phyloP scores from a whole-genome alignment of 495 filamentous ascomycete genomes.

The Aspergillus haitiensis region DNA sequence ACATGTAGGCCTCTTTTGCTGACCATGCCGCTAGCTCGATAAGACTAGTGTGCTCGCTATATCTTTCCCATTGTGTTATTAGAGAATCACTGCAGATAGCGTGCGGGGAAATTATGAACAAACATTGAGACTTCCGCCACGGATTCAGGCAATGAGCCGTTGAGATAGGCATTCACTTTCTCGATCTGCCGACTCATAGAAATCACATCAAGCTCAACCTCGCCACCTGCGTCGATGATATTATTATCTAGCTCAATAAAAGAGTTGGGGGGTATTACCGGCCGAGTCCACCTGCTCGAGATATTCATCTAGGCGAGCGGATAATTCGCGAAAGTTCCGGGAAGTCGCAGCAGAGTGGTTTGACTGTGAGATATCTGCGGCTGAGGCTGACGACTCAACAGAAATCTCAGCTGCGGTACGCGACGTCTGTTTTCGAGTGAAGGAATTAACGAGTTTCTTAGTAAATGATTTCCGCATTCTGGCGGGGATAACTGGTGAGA shows the following conservation, averaged over 20 bases:
- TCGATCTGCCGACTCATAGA: conserved; percentile 18
- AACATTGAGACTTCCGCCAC: conserved; percentile 1
- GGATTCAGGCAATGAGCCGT: conserved; percentile 9
- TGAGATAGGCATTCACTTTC: conserved; percentile 6
- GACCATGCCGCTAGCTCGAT: conserved; percentile 10
- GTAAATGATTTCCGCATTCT: conserved; percentile 7
- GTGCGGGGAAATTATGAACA: background rate
- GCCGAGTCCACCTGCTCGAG: background rate
- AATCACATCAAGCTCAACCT: conserved; percentile 13
- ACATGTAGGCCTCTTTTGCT: conserved; percentile 12
- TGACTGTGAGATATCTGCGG: conserved; percentile 11
- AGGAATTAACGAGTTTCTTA: conserved; percentile 4
- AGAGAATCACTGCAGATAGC: background rate
- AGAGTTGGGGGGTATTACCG: background rate
- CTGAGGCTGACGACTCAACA: conserved; percentile 12
- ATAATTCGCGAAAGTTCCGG: conserved; percentile 13
- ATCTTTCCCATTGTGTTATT: background rate
- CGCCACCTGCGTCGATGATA: background rate
- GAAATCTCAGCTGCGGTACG: conserved; percentile 6
- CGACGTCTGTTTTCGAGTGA: conserved; percentile 1
- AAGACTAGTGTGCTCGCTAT: background rate
- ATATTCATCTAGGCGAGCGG: conserved; percentile 13
- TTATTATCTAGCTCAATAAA: background rate
- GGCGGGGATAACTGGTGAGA: background rate
- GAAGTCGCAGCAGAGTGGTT: conserved; percentile 12